A percentile compares a stretch with the other conserved stretches of the same genome.
Evolutionary conservation across 202 grass and related monocot genomes (phyloP).

Genomic region (Bolboschoenoplectus hybrid): DNA sequence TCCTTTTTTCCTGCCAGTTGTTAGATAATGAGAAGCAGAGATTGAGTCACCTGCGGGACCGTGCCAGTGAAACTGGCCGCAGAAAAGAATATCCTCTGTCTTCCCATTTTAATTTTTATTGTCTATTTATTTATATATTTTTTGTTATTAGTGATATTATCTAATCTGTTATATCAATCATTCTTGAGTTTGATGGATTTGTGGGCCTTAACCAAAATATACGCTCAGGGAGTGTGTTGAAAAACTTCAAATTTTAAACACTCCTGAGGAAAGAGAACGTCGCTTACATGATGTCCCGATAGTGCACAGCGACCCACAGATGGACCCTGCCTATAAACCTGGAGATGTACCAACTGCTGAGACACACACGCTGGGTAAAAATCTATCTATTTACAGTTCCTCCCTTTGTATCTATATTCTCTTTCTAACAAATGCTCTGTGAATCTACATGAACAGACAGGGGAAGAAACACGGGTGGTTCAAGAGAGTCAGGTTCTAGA

Average conservation of each 20-base stretch:
- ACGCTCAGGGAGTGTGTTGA: slow-evolving; percentile 91
- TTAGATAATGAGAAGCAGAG: slow-evolving; percentile 86
- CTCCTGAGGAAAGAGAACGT: slow-evolving; percentile 74
- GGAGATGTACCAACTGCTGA: slow-evolving; percentile 61
- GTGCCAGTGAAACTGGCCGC: slow-evolving; percentile 95
- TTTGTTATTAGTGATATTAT: neutral
- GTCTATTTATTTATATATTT: neutral
- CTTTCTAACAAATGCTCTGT: neutral
- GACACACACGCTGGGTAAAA: slow-evolving; percentile 33
- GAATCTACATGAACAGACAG: slow-evolving; percentile 20
- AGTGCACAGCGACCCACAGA: slow-evolving; percentile 78
- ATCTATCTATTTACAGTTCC: neutral
- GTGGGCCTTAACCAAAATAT: slow-evolving; percentile 65
- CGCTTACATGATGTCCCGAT: slow-evolving; percentile 73
- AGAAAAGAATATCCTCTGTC: slow-evolving; percentile 98
- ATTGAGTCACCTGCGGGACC: slow-evolving; percentile 89
- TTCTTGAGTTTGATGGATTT: slow-evolving; percentile 37
- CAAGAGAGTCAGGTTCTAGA: slow-evolving; percentile 41
- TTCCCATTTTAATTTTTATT: slow-evolving; percentile 27
- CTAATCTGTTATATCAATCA: slow-evolving; percentile 27
- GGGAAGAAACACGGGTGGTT: slow-evolving; percentile 40
- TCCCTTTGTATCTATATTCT: neutral
- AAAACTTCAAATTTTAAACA: slow-evolving; percentile 80
- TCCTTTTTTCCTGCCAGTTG: slow-evolving; percentile 47
- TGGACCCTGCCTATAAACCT: slow-evolving; percentile 90